Percentiles rank a stretch among this genome's conserved stretches.
phyloP scores from a whole-genome alignment of 495 filamentous ascomycete species.

The Sordaria brevicollis region DNA sequence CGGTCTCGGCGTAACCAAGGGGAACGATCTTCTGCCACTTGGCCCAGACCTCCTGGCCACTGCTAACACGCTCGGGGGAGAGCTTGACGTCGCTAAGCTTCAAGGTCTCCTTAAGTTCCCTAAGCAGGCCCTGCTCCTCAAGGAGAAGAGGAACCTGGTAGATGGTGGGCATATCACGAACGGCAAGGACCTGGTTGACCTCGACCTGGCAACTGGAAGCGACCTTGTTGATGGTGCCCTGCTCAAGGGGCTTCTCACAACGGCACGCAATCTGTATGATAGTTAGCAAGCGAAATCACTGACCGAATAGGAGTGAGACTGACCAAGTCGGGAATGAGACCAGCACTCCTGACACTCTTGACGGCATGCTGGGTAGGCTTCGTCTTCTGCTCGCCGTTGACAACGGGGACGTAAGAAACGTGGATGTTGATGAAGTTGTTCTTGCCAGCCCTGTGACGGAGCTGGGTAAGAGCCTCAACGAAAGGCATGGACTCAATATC shows the following conservation, averaged over 20 bases:
- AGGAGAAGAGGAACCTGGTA: conserved; percentile 92
- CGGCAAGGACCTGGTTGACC: conserved; percentile 67
- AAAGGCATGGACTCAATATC: conserved; percentile 91
- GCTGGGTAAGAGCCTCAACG: conserved; percentile 73
- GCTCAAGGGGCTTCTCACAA: conserved; percentile 62
- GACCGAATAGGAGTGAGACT: conserved; percentile 6
- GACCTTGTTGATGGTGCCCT: conserved; percentile 74
- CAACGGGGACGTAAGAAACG: conserved; percentile 67
- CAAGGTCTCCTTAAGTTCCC: conserved; percentile 49
- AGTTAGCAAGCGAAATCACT: not conserved
- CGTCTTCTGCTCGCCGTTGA: conserved; percentile 80
- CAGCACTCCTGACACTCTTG: conserved; percentile 66
- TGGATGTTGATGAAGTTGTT: conserved; percentile 80
- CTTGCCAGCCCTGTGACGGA: conserved; percentile 60
- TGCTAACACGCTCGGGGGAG: conserved; percentile 36
- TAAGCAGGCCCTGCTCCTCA: conserved; percentile 63
- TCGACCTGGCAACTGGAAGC: conserved; percentile 80
- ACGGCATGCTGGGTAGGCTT: conserved; percentile 93
- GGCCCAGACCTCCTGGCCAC: conserved; percentile 57
- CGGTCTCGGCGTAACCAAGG: conserved; percentile 39
- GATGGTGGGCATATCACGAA: conserved; percentile 74
- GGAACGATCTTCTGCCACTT: conserved; percentile 62
- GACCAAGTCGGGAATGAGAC: conserved; percentile 75
- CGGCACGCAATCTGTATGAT: conserved; percentile 71
- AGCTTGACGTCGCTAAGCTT: conserved; percentile 42